Base-by-base conservation (phyloP, 139 green algal species). In the Nannochloris sp. region DNA sequence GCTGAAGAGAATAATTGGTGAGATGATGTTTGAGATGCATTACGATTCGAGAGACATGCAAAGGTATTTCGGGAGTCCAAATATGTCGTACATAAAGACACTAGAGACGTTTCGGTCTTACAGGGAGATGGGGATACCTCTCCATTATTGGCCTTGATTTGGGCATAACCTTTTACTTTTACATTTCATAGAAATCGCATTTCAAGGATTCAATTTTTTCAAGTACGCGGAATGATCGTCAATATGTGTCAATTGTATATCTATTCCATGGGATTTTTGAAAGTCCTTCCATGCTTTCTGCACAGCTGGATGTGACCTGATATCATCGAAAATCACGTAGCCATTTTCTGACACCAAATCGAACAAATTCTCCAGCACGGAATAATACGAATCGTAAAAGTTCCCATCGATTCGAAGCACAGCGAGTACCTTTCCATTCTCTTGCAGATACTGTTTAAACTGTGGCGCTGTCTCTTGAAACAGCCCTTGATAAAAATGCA, bases 11-110 rank as follows among this genome's bases (percentile, higher is more conserved):
- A 61, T 61, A 16, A 61, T 61, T 44, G 54, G 54, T 44, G 54
- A 61, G 54, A 61, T 61, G 54, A 61, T 61, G 54, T 61, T 61
- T 44, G 54, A 61, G 10, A 61, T 61, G 54, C 54, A 61, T 44
- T 61, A 61, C 9, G 31, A 61, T 44, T 61, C 54, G 9, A 43
- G 29, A 16, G 31, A 44, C 54, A 61, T 61, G 54, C 54, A 21
- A 18, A 15, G 31, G 18, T 61, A 61, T 44, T 61, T 61, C 10
- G 54, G 54, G 8, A 43, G 31, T 43, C 54, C 54, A 61, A 43
- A 43, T 43, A 61, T 44, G 31, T n/a, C 29, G 14, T 61, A 61
- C 31, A 44, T 44, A 50, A 44, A 61, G 54, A 44, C 31, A 16
- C 31, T 49, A n/a, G 54, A 61, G 54, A 43, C 31, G 5, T 61